Base-by-base conservation (phyloP, 164 flowering plant genomes). In the Aristolochia fimbriata region DNA sequence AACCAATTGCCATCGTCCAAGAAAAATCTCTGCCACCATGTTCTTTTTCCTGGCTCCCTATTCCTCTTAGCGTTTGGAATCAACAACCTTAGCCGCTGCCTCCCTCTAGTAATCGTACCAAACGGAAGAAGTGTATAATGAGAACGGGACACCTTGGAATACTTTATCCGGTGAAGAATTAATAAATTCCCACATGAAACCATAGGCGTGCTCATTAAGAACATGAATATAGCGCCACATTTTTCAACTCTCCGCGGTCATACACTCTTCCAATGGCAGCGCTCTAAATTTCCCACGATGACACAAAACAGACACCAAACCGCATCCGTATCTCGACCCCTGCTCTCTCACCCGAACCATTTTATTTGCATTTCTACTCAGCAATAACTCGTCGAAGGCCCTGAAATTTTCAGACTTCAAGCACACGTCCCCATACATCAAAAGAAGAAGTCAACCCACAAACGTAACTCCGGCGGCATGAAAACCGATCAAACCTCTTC, bases 11-110 rank as follows among this genome's bases (percentile, higher is more conserved):
- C 85, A 8, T 93, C 97, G 9, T 83, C 84, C 17, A 86, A 76
- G 55, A 93, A 85, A 70, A 94, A 86, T 61, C 73, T 76, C 75
- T 79, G 75, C 97, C 96, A 94, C 97, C 99, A 90, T 51, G 74
- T 69, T 58, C 70, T 81, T 59, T 74, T 76, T 61, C 66, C 54
- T 0, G 70, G 37, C 5, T 59, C 43, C 15, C 63, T 59, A 37
- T 68, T 72, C 30, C 67, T 72, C 62, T 77, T 78, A 49, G 83
- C 91, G 64, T 71, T 62, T 2, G 78, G 76, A 62, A 85, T 58
- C 61, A 83, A 53, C 68, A 80, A 62, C 55, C 66, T 13, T 61
- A 59, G 47, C 61, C 76, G 59, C 55, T 79, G 73, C 58, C 54
- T 59, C 15, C 65, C 61, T 21, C 53, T 46, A 48, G 63, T 47